These are phyloP conservation scores for Sparassis latifolia DNA, from an alignment of 1,284 basidiomycete species.

Conservation along the genomic window DNA sequence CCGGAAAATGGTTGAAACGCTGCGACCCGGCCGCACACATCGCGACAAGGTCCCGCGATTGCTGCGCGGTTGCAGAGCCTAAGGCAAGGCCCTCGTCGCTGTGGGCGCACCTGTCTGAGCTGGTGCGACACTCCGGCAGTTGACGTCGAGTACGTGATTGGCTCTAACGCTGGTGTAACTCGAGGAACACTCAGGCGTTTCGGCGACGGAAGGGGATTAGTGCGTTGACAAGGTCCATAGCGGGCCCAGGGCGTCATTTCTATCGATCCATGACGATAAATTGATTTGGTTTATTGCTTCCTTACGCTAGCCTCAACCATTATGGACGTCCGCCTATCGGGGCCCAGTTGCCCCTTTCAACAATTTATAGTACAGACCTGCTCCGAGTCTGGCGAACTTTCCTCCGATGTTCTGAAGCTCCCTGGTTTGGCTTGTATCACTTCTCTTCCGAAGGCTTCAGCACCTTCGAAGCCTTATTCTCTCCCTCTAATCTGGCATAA, in stretches of 20 bases:
- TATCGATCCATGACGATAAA: conserved; percentile 17
- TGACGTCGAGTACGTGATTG: too few relatives aligned
- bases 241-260: conserved; percentile 15
- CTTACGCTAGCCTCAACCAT: conserved; percentile 16
- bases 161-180: too few relatives aligned
- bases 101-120: too few relatives aligned
- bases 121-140: too few relatives aligned
- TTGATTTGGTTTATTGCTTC: conserved; percentile 20
- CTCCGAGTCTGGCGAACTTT: conserved; percentile 17
- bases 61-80: too few relatives aligned
- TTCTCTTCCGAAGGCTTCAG: conserved; percentile 20
- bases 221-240: conserved; percentile 13
- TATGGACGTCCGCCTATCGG: conserved; percentile 18
- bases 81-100: too few relatives aligned
- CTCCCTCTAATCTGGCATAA: conserved; percentile 24
- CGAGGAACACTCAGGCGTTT: conserved; percentile 9
- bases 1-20: too few relatives aligned
- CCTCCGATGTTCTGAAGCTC: conserved; percentile 25
- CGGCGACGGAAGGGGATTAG: conserved; percentile 15
- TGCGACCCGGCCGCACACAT: too few relatives aligned
- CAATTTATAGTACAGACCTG: conserved; percentile 11
- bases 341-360: conserved; percentile 15
- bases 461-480: conserved; percentile 23
- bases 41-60: too few relatives aligned
- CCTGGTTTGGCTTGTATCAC: conserved; percentile 23